Conservation (phyloP, 140 eudicot species). For the Bidens hawaiensis region DNA sequence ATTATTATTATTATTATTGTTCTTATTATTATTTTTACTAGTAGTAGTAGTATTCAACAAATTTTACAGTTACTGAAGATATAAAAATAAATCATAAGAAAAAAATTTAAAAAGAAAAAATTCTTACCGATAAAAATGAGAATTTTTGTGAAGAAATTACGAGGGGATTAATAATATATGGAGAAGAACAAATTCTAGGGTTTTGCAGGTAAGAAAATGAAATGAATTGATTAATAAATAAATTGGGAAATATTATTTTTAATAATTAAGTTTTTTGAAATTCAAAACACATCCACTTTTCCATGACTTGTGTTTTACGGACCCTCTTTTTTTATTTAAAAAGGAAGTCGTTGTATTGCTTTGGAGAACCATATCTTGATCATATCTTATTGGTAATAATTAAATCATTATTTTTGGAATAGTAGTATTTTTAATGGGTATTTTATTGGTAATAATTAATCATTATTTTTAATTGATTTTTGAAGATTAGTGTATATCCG, state of each 20-base stretch:
- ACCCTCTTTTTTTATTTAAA: conserved; percentile 14
- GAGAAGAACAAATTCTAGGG: conserved; percentile 47
- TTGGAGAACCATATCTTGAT: conserved; percentile 27
- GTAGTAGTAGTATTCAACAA: too few relatives aligned
- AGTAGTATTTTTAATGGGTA: neutral
- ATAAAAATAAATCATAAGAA: conserved; percentile 11
- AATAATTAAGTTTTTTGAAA: conserved; percentile 36
- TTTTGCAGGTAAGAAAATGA: conserved; percentile 31
- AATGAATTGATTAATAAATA: conserved; percentile 34
- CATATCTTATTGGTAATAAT: conserved; percentile 31
- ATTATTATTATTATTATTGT: conserved; percentile 16
- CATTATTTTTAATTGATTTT: too few relatives aligned
- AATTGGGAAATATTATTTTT: conserved; percentile 21
- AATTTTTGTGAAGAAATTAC: conserved; percentile 27
- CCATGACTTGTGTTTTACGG: conserved; percentile 37
- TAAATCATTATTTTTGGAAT: conserved; percentile 1
- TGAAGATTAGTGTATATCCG: too few relatives aligned
- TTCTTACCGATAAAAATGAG: conserved; percentile 41
- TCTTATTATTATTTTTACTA: too few relatives aligned
- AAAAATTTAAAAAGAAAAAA: conserved; percentile 21
- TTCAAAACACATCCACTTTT: conserved; percentile 37
- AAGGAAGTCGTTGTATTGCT: conserved; percentile 31
- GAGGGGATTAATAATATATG: conserved; percentile 24
- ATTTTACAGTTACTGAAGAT: conserved; percentile 36
- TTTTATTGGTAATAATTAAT: too few relatives aligned